Base-by-base conservation (phyloP, 495 filamentous ascomycete genomes). In the Penicillium egyptiacum region DNA sequence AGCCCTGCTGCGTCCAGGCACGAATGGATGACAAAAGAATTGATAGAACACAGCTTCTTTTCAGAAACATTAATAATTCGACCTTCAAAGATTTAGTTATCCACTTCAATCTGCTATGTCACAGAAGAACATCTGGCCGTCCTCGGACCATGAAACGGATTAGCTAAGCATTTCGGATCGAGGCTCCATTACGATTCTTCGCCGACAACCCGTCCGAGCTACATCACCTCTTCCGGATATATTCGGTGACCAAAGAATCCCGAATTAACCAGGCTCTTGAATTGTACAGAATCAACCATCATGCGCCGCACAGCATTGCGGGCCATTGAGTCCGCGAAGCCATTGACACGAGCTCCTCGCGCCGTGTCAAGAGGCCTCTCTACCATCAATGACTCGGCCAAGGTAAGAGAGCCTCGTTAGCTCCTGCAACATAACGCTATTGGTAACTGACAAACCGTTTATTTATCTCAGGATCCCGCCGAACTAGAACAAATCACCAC, bases 401-500 rank as follows among this genome's bases (percentile, higher is more conserved):
- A 74, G 75, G 76, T 79, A 76, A 28, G 19, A 48, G 19, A 16
- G 4, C 4, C 33, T 20, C 20, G 26, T 17, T 26, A 26, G 37
- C 14, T 4, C 16, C 17, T 30, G 3, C 19, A 28, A 3, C 26
- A 19, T 44, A 11, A n/a, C 9, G 2, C 19, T 51, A 11, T 42
- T 7, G 7, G 19, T 14, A 22, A 35, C 28, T 28, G 11, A 45
- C 60, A 64, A 48, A 67, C 52, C 39, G 44, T 42, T 50, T 35
- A 4, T 41, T 41, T 35, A 6, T 19, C 26, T 47, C 55, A 97
- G 92, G 94, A 98, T 68, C 91, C 92, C 11, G 86, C 84, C 28
- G 89, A 95, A 57, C 82, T 95, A 62, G 92, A 97, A 74, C 80
- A 87, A 64, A 86, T 98, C 61, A 96, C 92, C 31, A 91, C 86